These are phyloP conservation scores for Lichtheimia hyalospora DNA, from an alignment of 371 early-diverging fungal species.

Conservation along the genomic window DNA sequence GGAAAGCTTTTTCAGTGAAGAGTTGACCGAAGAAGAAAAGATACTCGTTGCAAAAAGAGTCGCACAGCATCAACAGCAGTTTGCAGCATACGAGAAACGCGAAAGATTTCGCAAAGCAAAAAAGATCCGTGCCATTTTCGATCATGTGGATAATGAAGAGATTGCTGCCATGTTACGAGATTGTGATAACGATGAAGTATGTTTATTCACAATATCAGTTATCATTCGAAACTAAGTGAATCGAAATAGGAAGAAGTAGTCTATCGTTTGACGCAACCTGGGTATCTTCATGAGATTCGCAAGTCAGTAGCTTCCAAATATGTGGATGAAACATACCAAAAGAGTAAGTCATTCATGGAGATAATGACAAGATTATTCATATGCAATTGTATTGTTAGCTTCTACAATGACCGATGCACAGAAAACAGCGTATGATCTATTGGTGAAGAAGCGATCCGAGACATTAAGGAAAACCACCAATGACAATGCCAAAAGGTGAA, in stretches of 20 bases:
- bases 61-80: slow-evolving; percentile 82
- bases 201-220: not conserved
- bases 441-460: slow-evolving; percentile 79
- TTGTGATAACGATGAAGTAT: slow-evolving; percentile 76
- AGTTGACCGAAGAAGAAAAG: slow-evolving; percentile 84
- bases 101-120: slow-evolving; percentile 71
- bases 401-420: slow-evolving; percentile 74
- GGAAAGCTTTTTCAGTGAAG: slow-evolving; percentile 82
- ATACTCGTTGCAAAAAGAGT: slow-evolving; percentile 86
- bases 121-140: slow-evolving; percentile 72
- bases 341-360: slow-evolving; percentile 5
- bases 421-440: slow-evolving; percentile 77
- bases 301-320: slow-evolving; percentile 68
- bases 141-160: slow-evolving; percentile 79
- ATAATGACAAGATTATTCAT: not conserved
- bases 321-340: slow-evolving; percentile 30
- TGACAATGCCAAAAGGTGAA: slow-evolving; percentile 74
- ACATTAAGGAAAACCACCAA: slow-evolving; percentile 78
- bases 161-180: slow-evolving; percentile 77
- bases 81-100: slow-evolving; percentile 74
- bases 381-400: not conserved
- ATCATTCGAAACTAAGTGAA: not conserved
- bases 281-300: slow-evolving; percentile 69
- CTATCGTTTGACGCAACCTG: slow-evolving; percentile 69
- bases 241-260: slow-evolving; percentile 65